Evolutionary conservation across 1,284 basidiomycete species (phyloP), one percentile per base, ranked within the genome.

Genomic region (Austroboletus niveus): DNA sequence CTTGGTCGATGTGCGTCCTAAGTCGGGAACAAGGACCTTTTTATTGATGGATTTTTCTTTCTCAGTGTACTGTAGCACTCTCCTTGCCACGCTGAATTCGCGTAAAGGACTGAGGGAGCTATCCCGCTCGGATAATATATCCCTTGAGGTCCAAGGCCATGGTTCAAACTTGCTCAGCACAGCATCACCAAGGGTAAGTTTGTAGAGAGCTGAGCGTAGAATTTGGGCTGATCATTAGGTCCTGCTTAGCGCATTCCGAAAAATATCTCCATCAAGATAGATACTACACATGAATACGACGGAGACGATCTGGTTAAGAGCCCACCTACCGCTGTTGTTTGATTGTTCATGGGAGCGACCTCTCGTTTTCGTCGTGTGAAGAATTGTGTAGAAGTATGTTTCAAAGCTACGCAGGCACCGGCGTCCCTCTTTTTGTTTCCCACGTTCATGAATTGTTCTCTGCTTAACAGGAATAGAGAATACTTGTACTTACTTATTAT

Each of bases 81-180:
- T 78, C n/a, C 68, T 78, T 29, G 74, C 75, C 4, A 75, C 73
- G 8, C 69, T 78, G 39, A 78, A 78, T 55, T 73, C 72, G 8
- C 74, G 75, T 24, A 65, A 65, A 39, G 31, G 40, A 20, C 65
- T 76, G 47, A 70, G 71, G 6, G 60, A 62, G 2, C 40, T 39
- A 22, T 43, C 41, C 24, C 10, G 22, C 1, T 29, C 42, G 3
- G 53, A 55, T 43, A 24, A 24, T 24, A 24, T 24, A 24, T 24
- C 22, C 22, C 22, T 24, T 24, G 22, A 24, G 22, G 22, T 24
- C 5, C 22, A 24, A 24, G 22, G 22, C 2, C 22, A 24, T 24
- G 22, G 22, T 24, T 5, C 22, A 24, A 24, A 24, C 5, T 0
- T 5, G 22, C 22, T 24, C 22, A 24, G 2, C 5, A 24, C 5